phyloP scores from a whole-genome alignment of 345 rosid genomes.

The Aquilaria malaccensis region DNA sequence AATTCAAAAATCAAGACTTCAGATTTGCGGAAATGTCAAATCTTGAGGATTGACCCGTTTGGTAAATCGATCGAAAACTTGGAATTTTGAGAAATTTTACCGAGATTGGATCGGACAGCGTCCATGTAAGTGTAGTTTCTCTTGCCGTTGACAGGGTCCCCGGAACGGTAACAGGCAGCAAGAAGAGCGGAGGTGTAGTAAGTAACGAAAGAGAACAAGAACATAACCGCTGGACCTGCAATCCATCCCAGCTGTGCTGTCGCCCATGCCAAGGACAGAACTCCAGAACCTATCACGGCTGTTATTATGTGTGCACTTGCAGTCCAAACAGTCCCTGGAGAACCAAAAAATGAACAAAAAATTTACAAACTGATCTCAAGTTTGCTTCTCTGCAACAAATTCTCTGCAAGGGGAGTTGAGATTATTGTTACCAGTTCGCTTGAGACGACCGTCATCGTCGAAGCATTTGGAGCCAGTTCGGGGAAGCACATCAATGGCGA shows the following conservation, averaged over 20 bases:
- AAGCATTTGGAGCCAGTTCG: slow-evolving; percentile 45
- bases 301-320: slow-evolving; percentile 45
- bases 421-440: slow-evolving; percentile 50
- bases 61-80: slow-evolving; percentile 23
- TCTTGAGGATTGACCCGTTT: slow-evolving; percentile 26
- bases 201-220: slow-evolving; percentile 34
- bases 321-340: slow-evolving; percentile 33
- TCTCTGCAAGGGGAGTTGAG: not conserved
- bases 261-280: slow-evolving; percentile 43
- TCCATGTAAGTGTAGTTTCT: slow-evolving; percentile 60
- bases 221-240: slow-evolving; percentile 34
- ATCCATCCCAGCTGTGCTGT: slow-evolving; percentile 48
- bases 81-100: not conserved
- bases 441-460: slow-evolving; percentile 72
- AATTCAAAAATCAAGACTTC: slow-evolving; percentile 4
- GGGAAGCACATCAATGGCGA: slow-evolving; percentile 32
- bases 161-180: slow-evolving; percentile 43
- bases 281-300: slow-evolving; percentile 46
- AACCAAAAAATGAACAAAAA: not conserved
- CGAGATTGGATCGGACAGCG: slow-evolving; percentile 39
- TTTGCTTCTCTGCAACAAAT: not conserved
- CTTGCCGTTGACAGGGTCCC: slow-evolving; percentile 38
- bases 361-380: no score
- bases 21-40: not conserved
- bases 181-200: slow-evolving; percentile 45